A percentile compares a stretch with the other conserved stretches of the same genome.
phyloP scores from a whole-genome alignment of 192 early-diverging fungal genomes.

The Coemansia sp. region DNA sequence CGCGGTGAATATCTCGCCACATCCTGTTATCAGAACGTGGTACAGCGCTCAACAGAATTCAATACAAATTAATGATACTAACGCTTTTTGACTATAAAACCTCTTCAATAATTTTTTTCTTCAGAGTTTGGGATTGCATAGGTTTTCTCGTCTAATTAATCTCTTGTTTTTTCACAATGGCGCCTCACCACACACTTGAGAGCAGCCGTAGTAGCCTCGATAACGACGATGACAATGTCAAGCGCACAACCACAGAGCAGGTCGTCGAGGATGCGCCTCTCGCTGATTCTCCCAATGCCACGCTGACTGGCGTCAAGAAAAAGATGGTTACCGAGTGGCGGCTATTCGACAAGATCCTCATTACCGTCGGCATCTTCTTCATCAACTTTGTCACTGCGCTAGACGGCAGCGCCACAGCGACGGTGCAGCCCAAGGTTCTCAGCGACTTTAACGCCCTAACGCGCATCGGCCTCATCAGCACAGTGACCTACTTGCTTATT shows the following conservation, averaged over 20 bases:
- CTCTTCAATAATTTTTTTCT: neutral
- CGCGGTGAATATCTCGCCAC: neutral
- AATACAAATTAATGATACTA: too few species aligned
- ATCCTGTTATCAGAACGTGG: neutral
- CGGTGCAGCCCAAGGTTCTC: slow-evolving; percentile 34
- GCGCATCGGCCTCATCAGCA: slow-evolving; percentile 20
- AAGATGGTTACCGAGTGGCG: slow-evolving; percentile 45
- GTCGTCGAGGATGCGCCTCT: neutral
- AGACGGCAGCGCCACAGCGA: slow-evolving; percentile 35
- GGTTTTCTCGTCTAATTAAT: neutral
- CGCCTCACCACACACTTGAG: neutral
- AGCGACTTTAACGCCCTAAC: slow-evolving; percentile 46
- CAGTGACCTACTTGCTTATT: slow-evolving; percentile 36
- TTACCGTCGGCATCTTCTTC: slow-evolving; percentile 38
- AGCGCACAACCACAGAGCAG: neutral
- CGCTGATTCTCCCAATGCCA: slow-evolving; percentile 16
- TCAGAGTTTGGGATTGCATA: neutral
- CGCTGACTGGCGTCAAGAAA: slow-evolving; percentile 47
- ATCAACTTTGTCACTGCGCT: slow-evolving; percentile 42
- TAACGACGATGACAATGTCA: neutral
- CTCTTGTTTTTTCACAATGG: neutral
- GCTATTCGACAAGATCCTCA: slow-evolving; percentile 34
- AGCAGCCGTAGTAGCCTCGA: slow-evolving; percentile 5
- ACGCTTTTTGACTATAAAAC: neutral
- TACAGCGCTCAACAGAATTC: neutral